A percentile compares a stretch with the other conserved stretches of the same genome.
These are phyloP conservation scores for Neoboletus subvelutipes DNA, from an alignment of 768 basidiomycete species.

Conservation along the genomic window DNA sequence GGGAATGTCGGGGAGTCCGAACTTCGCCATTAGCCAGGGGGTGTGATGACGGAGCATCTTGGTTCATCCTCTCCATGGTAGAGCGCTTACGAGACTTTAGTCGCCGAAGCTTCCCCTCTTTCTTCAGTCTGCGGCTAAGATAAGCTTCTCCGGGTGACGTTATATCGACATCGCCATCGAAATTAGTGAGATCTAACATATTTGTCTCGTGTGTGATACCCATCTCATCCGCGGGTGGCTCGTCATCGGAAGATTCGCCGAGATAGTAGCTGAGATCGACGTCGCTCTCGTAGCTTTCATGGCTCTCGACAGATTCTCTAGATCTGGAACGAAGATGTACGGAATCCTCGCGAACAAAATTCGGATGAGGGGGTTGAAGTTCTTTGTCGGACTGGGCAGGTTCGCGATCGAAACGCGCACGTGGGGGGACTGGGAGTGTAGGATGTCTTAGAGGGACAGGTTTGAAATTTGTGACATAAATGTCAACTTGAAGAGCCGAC, in stretches of 20 bases:
- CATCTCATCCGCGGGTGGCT: slow-evolving; percentile 32
- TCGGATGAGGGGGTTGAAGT: slow-evolving; percentile 39
- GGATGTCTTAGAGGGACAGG: slow-evolving; percentile 21
- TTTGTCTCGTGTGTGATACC: slow-evolving; percentile 45
- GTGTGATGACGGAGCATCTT: slow-evolving; percentile 8
- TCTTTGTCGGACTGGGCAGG: slow-evolving; percentile 16
- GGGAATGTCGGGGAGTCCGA: background rate
- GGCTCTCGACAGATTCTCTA: slow-evolving; percentile 31
- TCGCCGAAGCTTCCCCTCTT: slow-evolving; percentile 62
- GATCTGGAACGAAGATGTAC: slow-evolving; percentile 13
- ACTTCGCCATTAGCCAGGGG: background rate
- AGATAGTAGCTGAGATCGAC: slow-evolving; percentile 46
- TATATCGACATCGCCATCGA: slow-evolving; percentile 71
- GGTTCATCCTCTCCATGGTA: slow-evolving; percentile 7
- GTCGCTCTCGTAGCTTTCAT: slow-evolving; percentile 33
- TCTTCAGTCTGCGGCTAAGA: slow-evolving; percentile 52
- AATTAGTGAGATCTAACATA: slow-evolving; percentile 69
- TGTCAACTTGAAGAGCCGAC: slow-evolving; percentile 58
- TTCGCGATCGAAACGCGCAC: slow-evolving; percentile 13
- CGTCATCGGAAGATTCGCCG: slow-evolving; percentile 33
- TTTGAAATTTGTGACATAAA: slow-evolving; percentile 68
- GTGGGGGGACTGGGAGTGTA: slow-evolving; percentile 7
- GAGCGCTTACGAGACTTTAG: slow-evolving; percentile 39
- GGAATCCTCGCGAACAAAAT: slow-evolving; percentile 18
- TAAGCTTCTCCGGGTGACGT: slow-evolving; percentile 54